phyloP scores from a whole-genome alignment of 2,329 filamentous ascomycete species.

The Colletotrichum higginsianum region DNA sequence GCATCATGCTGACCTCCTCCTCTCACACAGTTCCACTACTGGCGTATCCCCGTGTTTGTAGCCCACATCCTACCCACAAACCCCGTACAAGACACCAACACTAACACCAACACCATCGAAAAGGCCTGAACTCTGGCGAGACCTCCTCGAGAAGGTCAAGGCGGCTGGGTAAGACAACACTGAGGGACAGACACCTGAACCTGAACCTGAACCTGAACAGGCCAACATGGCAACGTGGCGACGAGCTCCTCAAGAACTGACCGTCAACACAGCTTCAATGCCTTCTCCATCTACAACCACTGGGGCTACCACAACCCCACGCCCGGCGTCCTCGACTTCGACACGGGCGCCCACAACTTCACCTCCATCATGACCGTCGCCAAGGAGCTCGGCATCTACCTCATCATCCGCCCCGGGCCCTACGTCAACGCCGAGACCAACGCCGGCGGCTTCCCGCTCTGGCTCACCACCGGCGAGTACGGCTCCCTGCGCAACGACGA shows the following conservation, averaged over 20 bases:
- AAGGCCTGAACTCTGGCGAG: conserved; percentile 57
- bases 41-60: conserved; percentile 58
- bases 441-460: conserved; percentile 73
- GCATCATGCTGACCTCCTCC: conserved; percentile 13
- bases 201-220: too few relatives aligned
- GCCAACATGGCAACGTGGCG: neutral
- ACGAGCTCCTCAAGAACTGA: neutral
- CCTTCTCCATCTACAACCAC: conserved; percentile 59
- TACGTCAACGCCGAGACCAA: conserved; percentile 77
- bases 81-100: conserved; percentile 11
- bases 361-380: conserved; percentile 62
- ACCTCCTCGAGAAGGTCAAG: conserved; percentile 59
- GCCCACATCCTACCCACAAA: neutral
- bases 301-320: conserved; percentile 59
- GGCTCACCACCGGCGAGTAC: conserved; percentile 73
- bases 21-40: conserved; percentile 55
- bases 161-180: conserved; percentile 52
- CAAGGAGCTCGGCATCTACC: conserved; percentile 58
- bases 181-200: too few relatives aligned
- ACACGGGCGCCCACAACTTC: conserved; percentile 60
- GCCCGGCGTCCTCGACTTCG: conserved; percentile 55
- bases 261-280: conserved; percentile 53
- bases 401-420: conserved; percentile 68
- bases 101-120: neutral
- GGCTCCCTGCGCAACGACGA: conserved; percentile 68